A percentile compares a stretch with the other conserved stretches of the same genome.
phyloP scores from a whole-genome alignment of 2,329 filamentous ascomycete genomes.

The Paradendryphiella salina region DNA sequence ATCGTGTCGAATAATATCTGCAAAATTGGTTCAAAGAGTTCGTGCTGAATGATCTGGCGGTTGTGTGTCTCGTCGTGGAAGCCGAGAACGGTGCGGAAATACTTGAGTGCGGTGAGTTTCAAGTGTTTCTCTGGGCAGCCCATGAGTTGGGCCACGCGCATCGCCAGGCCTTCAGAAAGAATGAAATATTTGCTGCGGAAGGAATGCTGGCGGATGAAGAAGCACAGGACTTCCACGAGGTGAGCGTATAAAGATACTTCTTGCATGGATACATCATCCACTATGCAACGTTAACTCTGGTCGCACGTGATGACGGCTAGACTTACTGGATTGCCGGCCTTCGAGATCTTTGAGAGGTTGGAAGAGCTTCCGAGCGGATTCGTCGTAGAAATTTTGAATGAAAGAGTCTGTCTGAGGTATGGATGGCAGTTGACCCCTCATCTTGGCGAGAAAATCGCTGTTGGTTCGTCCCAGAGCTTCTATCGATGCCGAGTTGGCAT shows the following conservation, averaged over 20 bases:
- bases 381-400: conserved; percentile 85
- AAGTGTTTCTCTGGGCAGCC: conserved; percentile 86
- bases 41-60: conserved; percentile 78
- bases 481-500: conserved; percentile 61
- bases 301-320: not conserved
- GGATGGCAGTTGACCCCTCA: conserved; percentile 55
- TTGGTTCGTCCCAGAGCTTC: conserved; percentile 65
- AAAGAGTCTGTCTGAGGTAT: conserved; percentile 80
- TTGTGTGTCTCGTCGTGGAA: conserved; percentile 92
- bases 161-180: conserved; percentile 74
- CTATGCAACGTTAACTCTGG: conserved; percentile 47
- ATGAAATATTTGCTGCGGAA: conserved; percentile 88
- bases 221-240: conserved; percentile 88
- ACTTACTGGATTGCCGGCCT: conserved; percentile 59
- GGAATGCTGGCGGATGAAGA: conserved; percentile 88
- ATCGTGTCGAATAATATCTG: conserved; percentile 82
- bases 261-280: conserved; percentile 74
- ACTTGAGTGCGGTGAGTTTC: conserved; percentile 87
- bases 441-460: conserved; percentile 68
- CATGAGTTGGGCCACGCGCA: conserved; percentile 80
- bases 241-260: conserved; percentile 91
- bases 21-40: conserved; percentile 80
- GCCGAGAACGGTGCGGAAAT: conserved; percentile 83
- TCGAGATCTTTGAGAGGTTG: conserved; percentile 82
- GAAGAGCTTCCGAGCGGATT: conserved; percentile 82